These are phyloP conservation scores for Termitomyces sp. DNA, from an alignment of 768 basidiomycete species.

Conservation along the genomic window DNA sequence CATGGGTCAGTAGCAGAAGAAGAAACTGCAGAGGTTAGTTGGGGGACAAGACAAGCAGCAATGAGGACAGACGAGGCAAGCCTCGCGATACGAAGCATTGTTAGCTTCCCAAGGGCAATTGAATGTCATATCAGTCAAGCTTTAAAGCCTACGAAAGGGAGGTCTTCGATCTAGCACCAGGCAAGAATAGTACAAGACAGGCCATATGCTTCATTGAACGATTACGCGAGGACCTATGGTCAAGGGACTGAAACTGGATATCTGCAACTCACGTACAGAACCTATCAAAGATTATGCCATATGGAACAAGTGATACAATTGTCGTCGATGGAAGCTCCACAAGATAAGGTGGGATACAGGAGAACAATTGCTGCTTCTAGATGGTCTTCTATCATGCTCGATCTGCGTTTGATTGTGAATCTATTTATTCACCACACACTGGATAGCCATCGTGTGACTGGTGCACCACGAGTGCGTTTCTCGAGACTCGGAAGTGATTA, in stretches of 20 bases:
- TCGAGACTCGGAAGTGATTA: no score
- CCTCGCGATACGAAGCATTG: not conserved
- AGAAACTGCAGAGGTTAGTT: slow-evolving; percentile 10
- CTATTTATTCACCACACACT: no score
- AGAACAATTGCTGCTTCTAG: not conserved
- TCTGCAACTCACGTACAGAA: not conserved
- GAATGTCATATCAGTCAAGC: not conserved
- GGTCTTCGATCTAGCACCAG: not conserved
- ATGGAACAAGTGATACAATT: not conserved
- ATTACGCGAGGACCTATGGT: not conserved
- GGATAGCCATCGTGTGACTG: no score
- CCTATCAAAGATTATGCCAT: not conserved
- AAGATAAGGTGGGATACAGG: not conserved
- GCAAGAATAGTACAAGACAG: not conserved
- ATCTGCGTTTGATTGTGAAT: no score
- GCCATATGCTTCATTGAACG: slow-evolving; percentile 1
- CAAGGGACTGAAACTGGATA: not conserved
- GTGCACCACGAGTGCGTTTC: no score
- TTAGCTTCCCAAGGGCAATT: not conserved
- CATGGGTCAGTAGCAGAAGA: slow-evolving; percentile 31
- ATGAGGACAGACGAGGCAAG: not conserved
- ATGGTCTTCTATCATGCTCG: not conserved
- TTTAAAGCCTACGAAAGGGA: not conserved
- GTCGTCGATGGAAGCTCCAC: not conserved
- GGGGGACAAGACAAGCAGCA: slow-evolving; percentile 6